Evolutionary conservation across 176 grass and related monocot species (phyloP), one percentile per base, ranked within the genome.

Genomic region (Rhynchospora breviuscula): DNA sequence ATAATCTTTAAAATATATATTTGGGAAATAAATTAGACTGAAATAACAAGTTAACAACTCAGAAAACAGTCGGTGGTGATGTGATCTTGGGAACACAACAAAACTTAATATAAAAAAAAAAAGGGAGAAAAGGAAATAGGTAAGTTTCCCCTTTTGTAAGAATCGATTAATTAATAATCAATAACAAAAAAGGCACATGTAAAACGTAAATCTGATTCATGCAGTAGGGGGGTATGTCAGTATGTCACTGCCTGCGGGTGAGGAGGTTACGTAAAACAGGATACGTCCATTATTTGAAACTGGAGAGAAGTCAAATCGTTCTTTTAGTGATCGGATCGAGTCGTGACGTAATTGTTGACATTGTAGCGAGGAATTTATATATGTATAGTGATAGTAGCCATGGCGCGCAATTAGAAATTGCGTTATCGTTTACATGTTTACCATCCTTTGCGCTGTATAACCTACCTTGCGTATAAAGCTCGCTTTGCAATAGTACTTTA

Each of bases 341-440:
- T 51, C 59, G 60, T 81, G 79, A 81, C 79, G 59, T 47, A 65
- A 47, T 65, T 56, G 59, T 51, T 63, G 79, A 81, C 59, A 81
- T 22, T 22, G 56, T 48, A 11, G 43, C 3, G 11, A 47, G n/a
- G 18, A 8, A 71, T 21, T 47, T 46, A 19, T 71, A 43, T 21
- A 71, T 71, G 67, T 47, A 71, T 22, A 60, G 21, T n/a, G 1
- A 10, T 2, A n/a, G 43, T 69, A 69, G 35, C 17, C 35, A 46
- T 46, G 7, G 35, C 8, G 67, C 17, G 67, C 33, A 46, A 47
- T 46, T 71, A 13, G 15, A 46, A 9, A 4, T 46, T 71, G 67
- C 13, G 13, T 71, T 46, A 12, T 48, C 17, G 45, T 19, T 19
- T 45, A 43, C 66, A 68, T 45, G n/a, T 19, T 71, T 71, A 46